Evolutionary conservation across 116 monocot genomes (phyloP).

Genomic region (Iris pallida): DNA sequence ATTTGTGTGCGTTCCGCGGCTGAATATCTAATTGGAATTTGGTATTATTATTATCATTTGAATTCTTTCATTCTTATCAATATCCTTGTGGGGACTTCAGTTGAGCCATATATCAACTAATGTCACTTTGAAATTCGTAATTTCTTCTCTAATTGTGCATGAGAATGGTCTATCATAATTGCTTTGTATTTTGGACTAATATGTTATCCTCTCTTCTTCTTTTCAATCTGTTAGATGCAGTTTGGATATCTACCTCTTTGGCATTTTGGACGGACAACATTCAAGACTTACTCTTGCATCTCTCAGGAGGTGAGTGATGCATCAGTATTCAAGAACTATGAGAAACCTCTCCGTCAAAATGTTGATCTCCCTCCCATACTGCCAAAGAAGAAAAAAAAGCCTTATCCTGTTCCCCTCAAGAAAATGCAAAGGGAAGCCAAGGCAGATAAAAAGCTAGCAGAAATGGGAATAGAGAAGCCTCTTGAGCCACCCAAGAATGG

Average conservation of each 20-base stretch:
- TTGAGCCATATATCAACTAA: too few species aligned
- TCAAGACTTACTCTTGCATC: constrained; percentile 9
- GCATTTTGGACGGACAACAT: not conserved
- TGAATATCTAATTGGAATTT: too few species aligned
- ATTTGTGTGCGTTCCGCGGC: too few species aligned
- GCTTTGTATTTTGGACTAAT: not conserved
- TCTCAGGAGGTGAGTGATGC: constrained; percentile 14
- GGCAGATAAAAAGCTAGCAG: constrained; percentile 59
- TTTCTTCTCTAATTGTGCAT: too few species aligned
- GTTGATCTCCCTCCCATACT: constrained; percentile 71
- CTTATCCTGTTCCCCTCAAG: constrained; percentile 61
- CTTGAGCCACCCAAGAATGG: constrained; percentile 91
- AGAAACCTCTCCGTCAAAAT: constrained; percentile 49
- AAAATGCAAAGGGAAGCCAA: constrained; percentile 58
- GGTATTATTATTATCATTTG: too few species aligned
- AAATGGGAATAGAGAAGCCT: constrained; percentile 84
- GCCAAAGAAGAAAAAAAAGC: constrained; percentile 84
- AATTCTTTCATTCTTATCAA: too few species aligned
- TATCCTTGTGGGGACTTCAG: too few species aligned
- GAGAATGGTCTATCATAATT: not conserved
- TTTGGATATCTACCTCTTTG: not conserved
- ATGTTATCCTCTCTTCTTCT: not conserved
- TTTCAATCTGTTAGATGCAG: not conserved
- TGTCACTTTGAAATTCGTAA: too few species aligned
- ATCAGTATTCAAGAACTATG: constrained; percentile 23